These are phyloP conservation scores for Hypsizygus marmoreus DNA, from an alignment of 768 basidiomycete species.

Conservation along the genomic window DNA sequence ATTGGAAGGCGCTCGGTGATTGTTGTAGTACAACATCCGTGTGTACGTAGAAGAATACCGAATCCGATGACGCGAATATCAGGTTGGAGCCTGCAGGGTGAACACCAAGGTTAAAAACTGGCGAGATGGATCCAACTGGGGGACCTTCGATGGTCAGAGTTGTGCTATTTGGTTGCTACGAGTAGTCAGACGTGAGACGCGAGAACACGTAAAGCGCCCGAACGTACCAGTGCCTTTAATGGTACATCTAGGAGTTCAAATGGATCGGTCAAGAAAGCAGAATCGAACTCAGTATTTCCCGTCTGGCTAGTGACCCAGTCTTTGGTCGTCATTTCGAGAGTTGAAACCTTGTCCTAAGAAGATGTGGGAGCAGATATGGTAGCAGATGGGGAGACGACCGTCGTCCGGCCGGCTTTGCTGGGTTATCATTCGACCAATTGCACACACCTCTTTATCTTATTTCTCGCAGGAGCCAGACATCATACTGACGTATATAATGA, in stretches of 20 bases:
- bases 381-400: no score
- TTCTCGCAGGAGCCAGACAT: neutral
- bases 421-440: no score
- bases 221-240: no score
- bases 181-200: neutral
- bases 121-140: constrained; percentile 25
- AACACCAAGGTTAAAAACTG: constrained; percentile 26
- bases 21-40: constrained; percentile 38
- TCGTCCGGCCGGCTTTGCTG: no score
- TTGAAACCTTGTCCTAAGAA: no score
- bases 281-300: no score
- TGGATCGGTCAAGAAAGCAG: no score
- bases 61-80: constrained; percentile 56
- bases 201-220: neutral
- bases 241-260: no score
- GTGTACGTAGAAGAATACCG: constrained; percentile 66
- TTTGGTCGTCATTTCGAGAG: no score
- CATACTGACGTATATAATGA: neutral
- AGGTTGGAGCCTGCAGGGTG: constrained; percentile 20
- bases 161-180: neutral
- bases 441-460: neutral
- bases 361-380: no score
- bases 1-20: constrained; percentile 50
- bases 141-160: constrained; percentile 2
- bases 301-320: no score